Conservation (phyloP, 768 basidiomycete genomes). For the Mycena olivaceomarginata region DNA sequence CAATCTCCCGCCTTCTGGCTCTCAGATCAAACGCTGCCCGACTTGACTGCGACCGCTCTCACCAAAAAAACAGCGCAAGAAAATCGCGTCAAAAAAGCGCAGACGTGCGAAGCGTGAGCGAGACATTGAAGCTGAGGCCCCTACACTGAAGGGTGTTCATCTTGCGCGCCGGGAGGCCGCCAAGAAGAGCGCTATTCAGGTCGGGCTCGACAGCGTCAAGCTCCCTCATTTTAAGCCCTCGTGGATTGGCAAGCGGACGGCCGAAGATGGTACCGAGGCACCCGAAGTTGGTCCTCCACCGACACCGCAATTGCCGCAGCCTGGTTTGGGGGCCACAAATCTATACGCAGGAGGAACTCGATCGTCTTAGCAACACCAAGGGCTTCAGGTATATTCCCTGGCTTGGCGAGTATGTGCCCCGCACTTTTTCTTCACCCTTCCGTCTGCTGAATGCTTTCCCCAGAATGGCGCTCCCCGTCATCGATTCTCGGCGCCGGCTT, state of each 20-base stretch:
- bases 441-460: background rate
- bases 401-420: constrained; percentile 22
- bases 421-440: background rate
- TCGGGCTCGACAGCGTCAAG: background rate
- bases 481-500: background rate
- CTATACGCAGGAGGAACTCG: constrained; percentile 16
- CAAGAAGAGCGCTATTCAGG: background rate
- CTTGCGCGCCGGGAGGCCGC: background rate
- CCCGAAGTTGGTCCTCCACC: background rate
- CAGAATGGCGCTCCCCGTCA: background rate
- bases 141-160: background rate
- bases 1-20: background rate
- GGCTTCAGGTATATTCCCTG: constrained; percentile 28
- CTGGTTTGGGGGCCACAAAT: constrained; percentile 1
- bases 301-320: background rate
- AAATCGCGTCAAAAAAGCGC: background rate
- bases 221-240: background rate
- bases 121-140: background rate
- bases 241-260: background rate
- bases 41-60: background rate
- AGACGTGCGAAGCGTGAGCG: background rate
- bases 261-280: background rate
- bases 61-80: background rate
- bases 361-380: background rate
- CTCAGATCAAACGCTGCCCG: background rate